Conservation (phyloP, 306 rosid genomes). For the Morella rubra region DNA sequence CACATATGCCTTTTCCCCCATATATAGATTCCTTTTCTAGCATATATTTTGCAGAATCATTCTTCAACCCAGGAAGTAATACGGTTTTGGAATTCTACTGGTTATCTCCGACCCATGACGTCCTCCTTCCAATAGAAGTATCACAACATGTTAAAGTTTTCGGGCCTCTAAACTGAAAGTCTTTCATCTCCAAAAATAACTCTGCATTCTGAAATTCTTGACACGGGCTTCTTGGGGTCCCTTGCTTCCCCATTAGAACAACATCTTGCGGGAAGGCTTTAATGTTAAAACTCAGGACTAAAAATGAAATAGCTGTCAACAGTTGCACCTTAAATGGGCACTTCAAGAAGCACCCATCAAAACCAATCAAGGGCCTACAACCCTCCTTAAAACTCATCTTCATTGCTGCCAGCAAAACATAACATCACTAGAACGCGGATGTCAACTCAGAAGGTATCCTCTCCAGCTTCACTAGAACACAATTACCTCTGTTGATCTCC, state of each 20-base stretch:
- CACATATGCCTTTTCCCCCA: conserved; percentile 52
- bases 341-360: too few species aligned
- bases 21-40: conserved; percentile 51
- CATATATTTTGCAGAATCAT: conserved; percentile 52
- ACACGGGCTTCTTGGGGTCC: conserved; percentile 44
- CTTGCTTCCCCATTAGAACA: conserved; percentile 47
- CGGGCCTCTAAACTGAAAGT: conserved; percentile 42
- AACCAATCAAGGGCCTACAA: too few species aligned
- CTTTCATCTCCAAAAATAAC: conserved; percentile 43
- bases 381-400: too few species aligned
- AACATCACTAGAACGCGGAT: too few species aligned
- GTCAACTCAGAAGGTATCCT: too few species aligned
- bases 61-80: conserved; percentile 51
- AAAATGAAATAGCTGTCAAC: neutral
- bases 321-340: too few species aligned
- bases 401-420: too few species aligned
- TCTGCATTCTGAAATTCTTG: conserved; percentile 36
- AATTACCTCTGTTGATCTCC: too few species aligned
- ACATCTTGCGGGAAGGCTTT: too few species aligned
- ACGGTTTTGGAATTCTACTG: conserved; percentile 54
- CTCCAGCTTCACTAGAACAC: too few species aligned
- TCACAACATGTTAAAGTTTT: conserved; percentile 33
- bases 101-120: conserved; percentile 45
- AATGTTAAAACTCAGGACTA: too few species aligned
- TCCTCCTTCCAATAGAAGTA: conserved; percentile 51